Conservation (phyloP, 2,329 filamentous ascomycete species). For the Epicoccum sorghinum region DNA sequence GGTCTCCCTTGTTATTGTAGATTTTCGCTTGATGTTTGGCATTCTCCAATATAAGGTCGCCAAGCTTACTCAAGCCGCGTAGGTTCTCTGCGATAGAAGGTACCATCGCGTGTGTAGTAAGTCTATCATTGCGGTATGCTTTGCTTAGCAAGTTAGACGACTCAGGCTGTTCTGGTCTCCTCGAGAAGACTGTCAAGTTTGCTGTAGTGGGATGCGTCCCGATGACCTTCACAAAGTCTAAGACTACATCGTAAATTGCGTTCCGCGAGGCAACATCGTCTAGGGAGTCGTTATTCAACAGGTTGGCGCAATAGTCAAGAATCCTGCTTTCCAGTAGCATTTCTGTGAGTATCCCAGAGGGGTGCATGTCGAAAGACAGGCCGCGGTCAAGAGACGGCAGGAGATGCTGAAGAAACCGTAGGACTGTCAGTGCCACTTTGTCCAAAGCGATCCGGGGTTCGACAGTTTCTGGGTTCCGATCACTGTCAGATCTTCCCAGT, state of each 20-base stretch:
- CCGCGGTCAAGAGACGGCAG: slow-evolving; percentile 30
- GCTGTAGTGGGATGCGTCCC: slow-evolving; percentile 40
- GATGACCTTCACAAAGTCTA: slow-evolving; percentile 50
- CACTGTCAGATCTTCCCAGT: neutral
- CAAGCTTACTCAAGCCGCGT: slow-evolving; percentile 32
- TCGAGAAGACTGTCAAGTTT: slow-evolving; percentile 37
- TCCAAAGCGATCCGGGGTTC: slow-evolving; percentile 12
- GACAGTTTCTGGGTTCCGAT: neutral
- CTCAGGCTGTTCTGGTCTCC: slow-evolving; percentile 43
- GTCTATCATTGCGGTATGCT: slow-evolving; percentile 30
- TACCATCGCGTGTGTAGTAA: slow-evolving; percentile 9
- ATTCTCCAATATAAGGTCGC: slow-evolving; percentile 28
- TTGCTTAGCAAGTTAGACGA: slow-evolving; percentile 46
- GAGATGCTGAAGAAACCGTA: slow-evolving; percentile 30
- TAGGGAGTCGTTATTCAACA: slow-evolving; percentile 51
- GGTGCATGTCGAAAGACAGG: slow-evolving; percentile 37
- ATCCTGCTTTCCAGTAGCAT: slow-evolving; percentile 48
- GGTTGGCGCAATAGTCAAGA: slow-evolving; percentile 46
- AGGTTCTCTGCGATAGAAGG: slow-evolving; percentile 36
- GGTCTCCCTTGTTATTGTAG: slow-evolving; percentile 31
- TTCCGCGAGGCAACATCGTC: slow-evolving; percentile 44
- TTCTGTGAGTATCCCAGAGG: slow-evolving; percentile 35
- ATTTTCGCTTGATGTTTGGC: slow-evolving; percentile 21
- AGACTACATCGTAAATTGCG: slow-evolving; percentile 47
- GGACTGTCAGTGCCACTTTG: slow-evolving; percentile 15